A percentile compares a stretch with the other conserved stretches of the same genome.
Evolutionary conservation across 2,329 filamentous ascomycete genomes (phyloP).

Genomic region (Diaporthe vexans): DNA sequence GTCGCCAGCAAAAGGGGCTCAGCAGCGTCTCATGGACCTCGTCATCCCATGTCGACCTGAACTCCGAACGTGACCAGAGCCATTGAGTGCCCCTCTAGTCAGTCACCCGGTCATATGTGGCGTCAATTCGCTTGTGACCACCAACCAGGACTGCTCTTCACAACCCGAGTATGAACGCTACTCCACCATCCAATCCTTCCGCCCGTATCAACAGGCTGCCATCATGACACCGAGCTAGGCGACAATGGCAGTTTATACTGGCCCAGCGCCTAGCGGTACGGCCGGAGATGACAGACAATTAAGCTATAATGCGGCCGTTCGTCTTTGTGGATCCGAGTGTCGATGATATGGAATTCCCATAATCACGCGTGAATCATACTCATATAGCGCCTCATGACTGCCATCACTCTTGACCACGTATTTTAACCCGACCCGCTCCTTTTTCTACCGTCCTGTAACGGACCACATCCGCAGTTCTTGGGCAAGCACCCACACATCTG

Average conservation of each 20-base stretch:
- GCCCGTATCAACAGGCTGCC: neutral
- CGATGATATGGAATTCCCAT: neutral
- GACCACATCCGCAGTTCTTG: neutral
- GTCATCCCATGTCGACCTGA: neutral
- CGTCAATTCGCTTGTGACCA: neutral
- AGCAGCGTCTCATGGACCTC: neutral
- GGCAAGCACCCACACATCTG: neutral
- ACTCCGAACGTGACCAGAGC: neutral
- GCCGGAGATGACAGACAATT: neutral
- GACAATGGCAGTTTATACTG: neutral
- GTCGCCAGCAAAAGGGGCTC: slow-evolving; percentile 11
- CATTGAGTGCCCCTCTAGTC: neutral
- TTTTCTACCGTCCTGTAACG: neutral
- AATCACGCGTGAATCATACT: neutral
- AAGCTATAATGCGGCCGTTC: slow-evolving; percentile 8
- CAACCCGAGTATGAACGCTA: neutral
- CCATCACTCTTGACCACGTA: neutral
- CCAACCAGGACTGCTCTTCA: slow-evolving; percentile 7
- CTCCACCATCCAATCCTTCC: neutral
- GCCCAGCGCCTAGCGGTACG: neutral
- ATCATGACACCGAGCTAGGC: neutral
- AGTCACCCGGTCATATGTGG: slow-evolving; percentile 9
- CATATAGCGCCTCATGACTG: neutral
- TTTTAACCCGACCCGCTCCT: neutral
- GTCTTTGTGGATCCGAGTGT: neutral